Evolutionary conservation across 2,329 filamentous ascomycete species (phyloP).

Genomic region (Ophiostoma angusticollis): DNA sequence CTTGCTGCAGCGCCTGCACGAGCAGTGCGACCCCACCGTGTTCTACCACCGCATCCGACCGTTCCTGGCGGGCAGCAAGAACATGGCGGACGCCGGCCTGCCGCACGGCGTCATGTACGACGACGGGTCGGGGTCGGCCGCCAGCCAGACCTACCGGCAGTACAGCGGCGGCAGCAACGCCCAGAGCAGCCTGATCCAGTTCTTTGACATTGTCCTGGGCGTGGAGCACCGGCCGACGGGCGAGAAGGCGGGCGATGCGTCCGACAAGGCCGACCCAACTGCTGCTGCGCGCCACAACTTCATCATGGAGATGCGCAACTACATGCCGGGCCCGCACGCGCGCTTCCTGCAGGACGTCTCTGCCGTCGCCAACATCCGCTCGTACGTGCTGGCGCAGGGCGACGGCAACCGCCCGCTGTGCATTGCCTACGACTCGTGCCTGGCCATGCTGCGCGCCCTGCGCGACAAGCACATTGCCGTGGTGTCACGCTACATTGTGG

Average conservation of each 20-base stretch:
- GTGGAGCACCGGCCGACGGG: constrained; percentile 86
- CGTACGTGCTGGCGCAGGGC: constrained; percentile 55
- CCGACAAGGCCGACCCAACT: constrained; percentile 17
- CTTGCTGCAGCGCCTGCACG: constrained; percentile 80
- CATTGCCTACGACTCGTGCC: constrained; percentile 79
- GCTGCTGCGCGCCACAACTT: constrained; percentile 58
- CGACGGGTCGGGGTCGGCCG: constrained; percentile 51
- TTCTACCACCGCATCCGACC: constrained; percentile 97
- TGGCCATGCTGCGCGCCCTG: constrained; percentile 56
- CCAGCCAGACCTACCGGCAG: constrained; percentile 51
- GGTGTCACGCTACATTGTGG: constrained; percentile 88
- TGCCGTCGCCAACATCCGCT: constrained; percentile 71
- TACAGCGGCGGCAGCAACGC: constrained; percentile 93
- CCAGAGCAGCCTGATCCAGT: constrained; percentile 92
- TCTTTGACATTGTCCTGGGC: constrained; percentile 86
- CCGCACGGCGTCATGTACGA: constrained; percentile 83
- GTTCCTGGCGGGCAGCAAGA: constrained; percentile 91
- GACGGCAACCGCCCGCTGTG: constrained; percentile 51
- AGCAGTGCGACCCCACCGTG: constrained; percentile 83
- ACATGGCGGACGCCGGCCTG: constrained; percentile 87
- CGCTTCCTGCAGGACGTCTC: constrained; percentile 75
- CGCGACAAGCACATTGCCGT: constrained; percentile 94
- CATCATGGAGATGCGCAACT: constrained; percentile 89
- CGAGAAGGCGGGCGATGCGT: constrained; percentile 39
- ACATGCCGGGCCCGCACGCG: constrained; percentile 91